These are phyloP conservation scores for Purpureocillium takamizusanense DNA, from an alignment of 2,329 filamentous ascomycete species.

Conservation along the genomic window DNA sequence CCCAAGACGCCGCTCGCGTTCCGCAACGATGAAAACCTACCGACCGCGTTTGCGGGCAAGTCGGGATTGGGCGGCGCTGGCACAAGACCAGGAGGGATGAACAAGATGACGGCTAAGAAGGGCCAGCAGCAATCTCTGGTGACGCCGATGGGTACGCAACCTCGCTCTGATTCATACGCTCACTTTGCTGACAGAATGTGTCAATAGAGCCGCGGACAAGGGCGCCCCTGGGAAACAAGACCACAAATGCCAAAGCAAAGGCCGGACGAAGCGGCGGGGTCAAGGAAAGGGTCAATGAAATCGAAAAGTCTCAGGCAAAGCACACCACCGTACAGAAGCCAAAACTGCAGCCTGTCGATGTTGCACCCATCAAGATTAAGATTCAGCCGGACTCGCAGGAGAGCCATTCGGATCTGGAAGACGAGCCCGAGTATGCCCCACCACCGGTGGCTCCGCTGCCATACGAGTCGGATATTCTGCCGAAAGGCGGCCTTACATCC, in stretches of 20 bases:
- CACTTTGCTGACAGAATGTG: neutral
- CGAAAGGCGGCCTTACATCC: conserved; percentile 45
- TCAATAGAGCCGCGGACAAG: conserved; percentile 44
- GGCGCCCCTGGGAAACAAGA: conserved; percentile 86
- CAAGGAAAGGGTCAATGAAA: conserved; percentile 47
- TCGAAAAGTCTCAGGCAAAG: conserved; percentile 54
- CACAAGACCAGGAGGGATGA: conserved; percentile 41
- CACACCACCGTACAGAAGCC: conserved; percentile 50
- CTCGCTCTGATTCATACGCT: neutral
- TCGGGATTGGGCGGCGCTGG: conserved; percentile 39
- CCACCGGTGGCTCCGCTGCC: conserved; percentile 58
- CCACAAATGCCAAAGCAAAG: conserved; percentile 82
- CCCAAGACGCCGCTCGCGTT: conserved; percentile 78
- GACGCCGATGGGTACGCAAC: conserved; percentile 68
- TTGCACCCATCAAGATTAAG: conserved; percentile 51
- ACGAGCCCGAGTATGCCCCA: conserved; percentile 85
- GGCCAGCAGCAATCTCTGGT: conserved; percentile 49
- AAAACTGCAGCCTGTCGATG: conserved; percentile 44
- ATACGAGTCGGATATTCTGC: conserved; percentile 63
- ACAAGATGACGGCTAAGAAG: conserved; percentile 40
- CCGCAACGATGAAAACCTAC: conserved; percentile 76
- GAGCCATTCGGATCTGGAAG: conserved; percentile 39
- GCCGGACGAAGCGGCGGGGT: conserved; percentile 57
- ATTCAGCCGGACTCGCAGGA: conserved; percentile 43
- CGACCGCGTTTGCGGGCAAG: conserved; percentile 26